Base-by-base conservation (phyloP, 139 green algal species). In the Tetradesmus lagerheimii region DNA sequence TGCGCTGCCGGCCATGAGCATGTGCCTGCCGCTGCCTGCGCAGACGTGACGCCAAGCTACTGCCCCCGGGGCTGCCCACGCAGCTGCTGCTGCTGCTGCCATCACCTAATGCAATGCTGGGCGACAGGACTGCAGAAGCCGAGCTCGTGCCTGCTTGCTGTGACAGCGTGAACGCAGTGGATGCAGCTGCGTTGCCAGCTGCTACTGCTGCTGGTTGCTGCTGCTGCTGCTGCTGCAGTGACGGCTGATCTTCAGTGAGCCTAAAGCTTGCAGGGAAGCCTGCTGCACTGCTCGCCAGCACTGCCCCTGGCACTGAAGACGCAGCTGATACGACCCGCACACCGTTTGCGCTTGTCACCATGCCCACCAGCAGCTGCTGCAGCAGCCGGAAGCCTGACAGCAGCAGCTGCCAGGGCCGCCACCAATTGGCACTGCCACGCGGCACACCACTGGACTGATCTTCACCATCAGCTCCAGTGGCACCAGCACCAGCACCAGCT, bases 281-380 rank as follows among this genome's bases (percentile, higher is more conserved):
- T 71, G 57, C 57, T 71, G 57, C 57, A n/a, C 23, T 71, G 57
- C 23, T n/a, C 3, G 57, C 23, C 57, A 71, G 57, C 20, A 71
- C 57, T 31, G 57, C 57, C 20, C 23, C 18, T 31, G 57, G 9
- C 4, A n/a, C 57, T 78, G 67, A 15, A 20, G 31, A 39, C 27
- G 8, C 9, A 11, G n/a, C 31, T 38, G 67, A 20, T 39, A 29
- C 67, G 18, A 18, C 67, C 67, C 31, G n/a, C 67, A 38, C n/a
- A 25, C 67, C 67, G 67, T 38, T 78, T 8, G 67, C n/a, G 67
- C 67, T 78, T 1, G 1, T 37, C 29, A 78, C n/a, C 67, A 78
- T 38, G 67, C n/a, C n/a, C 27, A 78, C 8, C n/a, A 78, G n/a
- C 67, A 78, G 67, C 67, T 78, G 67, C 67, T 78, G 67, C 67